Evolutionary conservation across 768 basidiomycete species (phyloP).

Genomic region (Wakefieldia striispora): DNA sequence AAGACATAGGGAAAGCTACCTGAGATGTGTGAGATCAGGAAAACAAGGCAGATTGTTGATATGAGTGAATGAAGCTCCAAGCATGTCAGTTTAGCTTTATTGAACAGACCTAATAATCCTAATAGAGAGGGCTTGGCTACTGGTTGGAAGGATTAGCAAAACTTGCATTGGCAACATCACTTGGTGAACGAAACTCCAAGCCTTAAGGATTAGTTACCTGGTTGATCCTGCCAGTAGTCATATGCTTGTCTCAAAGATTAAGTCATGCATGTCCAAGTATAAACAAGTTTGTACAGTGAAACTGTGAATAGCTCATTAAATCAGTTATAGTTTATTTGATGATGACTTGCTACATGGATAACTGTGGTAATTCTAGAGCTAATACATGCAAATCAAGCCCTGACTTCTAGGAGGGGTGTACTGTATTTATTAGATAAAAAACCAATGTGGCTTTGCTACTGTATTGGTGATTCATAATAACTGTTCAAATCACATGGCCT

Average conservation of each 20-base stretch:
- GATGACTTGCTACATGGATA: slow-evolving; percentile 74
- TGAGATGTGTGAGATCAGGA: too few species aligned
- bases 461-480: slow-evolving; percentile 75
- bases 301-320: slow-evolving; percentile 83
- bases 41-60: neutral
- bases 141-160: too few species aligned
- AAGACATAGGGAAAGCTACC: too few species aligned
- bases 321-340: slow-evolving; percentile 83
- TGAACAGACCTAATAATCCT: too few species aligned
- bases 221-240: slow-evolving; percentile 85
- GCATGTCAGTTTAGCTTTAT: too few species aligned
- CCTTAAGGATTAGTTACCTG: slow-evolving; percentile 65
- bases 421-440: slow-evolving; percentile 76
- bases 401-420: slow-evolving; percentile 71
- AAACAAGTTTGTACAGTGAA: slow-evolving; percentile 72
- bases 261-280: slow-evolving; percentile 83
- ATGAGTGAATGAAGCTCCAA: too few species aligned
- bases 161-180: too few species aligned
- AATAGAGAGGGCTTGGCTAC: too few species aligned
- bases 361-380: slow-evolving; percentile 80
- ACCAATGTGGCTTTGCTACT: slow-evolving; percentile 63
- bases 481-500: slow-evolving; percentile 72
- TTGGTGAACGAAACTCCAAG: slow-evolving; percentile 42
- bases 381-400: slow-evolving; percentile 68
- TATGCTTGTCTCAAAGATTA: slow-evolving; percentile 85